Conservation (phyloP, 2,329 filamentous ascomycete species). For the Epichloe sylvatica region DNA sequence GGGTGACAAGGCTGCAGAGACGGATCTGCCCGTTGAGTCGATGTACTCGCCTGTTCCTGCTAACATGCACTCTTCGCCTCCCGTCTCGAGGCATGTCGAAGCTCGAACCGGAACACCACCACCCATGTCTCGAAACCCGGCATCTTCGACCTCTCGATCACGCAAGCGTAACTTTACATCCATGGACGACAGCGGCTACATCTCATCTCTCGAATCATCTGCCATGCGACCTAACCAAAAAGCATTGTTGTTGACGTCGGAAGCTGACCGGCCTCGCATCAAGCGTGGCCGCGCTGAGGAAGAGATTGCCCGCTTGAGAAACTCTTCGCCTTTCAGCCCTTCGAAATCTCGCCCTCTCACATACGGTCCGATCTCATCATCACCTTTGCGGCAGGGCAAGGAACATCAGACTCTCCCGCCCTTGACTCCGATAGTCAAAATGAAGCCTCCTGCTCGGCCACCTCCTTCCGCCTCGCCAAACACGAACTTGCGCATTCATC, state of each 20-base stretch:
- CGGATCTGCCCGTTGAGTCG: constrained; percentile 26
- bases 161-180: constrained; percentile 66
- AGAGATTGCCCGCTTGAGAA: constrained; percentile 84
- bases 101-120: constrained; percentile 63
- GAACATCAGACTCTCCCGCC: constrained; percentile 56
- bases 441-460: constrained; percentile 43
- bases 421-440: constrained; percentile 70
- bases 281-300: constrained; percentile 89
- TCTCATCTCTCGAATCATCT: constrained; percentile 89
- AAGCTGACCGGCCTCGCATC: constrained; percentile 63
- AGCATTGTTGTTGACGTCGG: constrained; percentile 56
- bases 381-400: constrained; percentile 44
- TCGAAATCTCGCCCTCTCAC: constrained; percentile 49
- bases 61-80: constrained; percentile 81
- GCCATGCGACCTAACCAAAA: constrained; percentile 58
- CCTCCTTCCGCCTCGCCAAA: constrained; percentile 79
- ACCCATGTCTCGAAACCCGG: constrained; percentile 44
- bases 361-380: constrained; percentile 47
- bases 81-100: constrained; percentile 48
- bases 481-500: constrained; percentile 79
- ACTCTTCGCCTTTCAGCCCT: constrained; percentile 86
- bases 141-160: constrained; percentile 50
- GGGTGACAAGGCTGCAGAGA: constrained; percentile 29
- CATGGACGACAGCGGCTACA: constrained; percentile 90
- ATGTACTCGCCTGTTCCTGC: constrained; percentile 56